Percentiles rank a stretch among this genome's conserved stretches.
Conservation (phyloP, 495 filamentous ascomycete species). For the Xylaria intraflava region DNA sequence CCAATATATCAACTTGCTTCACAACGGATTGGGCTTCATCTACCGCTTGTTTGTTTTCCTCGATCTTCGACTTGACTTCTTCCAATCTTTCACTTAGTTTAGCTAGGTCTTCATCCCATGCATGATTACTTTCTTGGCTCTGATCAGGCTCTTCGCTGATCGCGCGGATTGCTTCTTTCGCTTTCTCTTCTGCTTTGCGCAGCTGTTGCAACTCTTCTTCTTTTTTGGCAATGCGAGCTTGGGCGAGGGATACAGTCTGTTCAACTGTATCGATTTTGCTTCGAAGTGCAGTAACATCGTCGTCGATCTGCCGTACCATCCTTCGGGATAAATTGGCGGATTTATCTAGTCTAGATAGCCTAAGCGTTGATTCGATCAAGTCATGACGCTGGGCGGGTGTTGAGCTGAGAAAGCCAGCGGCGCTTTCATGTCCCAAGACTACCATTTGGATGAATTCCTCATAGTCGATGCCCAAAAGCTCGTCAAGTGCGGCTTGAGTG, state of each 20-base stretch:
- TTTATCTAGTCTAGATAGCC: slow-evolving; percentile 22
- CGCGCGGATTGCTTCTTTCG: background rate
- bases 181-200: background rate
- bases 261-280: background rate
- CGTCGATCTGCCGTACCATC: slow-evolving; percentile 20
- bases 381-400: slow-evolving; percentile 18
- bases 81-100: background rate
- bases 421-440: slow-evolving; percentile 27
- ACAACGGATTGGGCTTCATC: slow-evolving; percentile 2
- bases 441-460: slow-evolving; percentile 27
- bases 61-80: background rate
- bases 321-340: slow-evolving; percentile 18
- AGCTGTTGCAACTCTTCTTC: background rate
- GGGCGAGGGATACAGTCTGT: background rate
- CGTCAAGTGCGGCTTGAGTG: slow-evolving; percentile 26
- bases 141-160: background rate
- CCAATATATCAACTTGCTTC: background rate
- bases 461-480: slow-evolving; percentile 27
- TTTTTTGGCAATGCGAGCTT: background rate
- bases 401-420: slow-evolving; percentile 27
- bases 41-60: background rate
- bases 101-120: background rate
- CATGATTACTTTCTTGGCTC: background rate
- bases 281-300: slow-evolving; percentile 4
- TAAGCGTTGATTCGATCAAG: slow-evolving; percentile 25